Evolutionary conservation across 1,139 yeast species (phyloP).

Genomic region (Geotrichum europaeum): DNA sequence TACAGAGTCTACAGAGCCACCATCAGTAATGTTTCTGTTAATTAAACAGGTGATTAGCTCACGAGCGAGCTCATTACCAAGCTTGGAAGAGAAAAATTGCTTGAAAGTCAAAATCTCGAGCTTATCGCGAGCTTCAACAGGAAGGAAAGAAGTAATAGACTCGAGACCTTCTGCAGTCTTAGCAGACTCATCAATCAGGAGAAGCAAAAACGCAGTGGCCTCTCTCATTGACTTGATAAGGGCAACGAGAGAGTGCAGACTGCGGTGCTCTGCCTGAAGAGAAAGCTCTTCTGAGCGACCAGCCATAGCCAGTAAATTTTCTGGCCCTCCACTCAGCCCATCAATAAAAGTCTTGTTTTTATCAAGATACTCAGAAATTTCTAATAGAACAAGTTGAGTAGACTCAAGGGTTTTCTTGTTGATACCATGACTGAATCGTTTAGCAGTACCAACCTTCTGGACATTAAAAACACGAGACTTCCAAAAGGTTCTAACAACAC

Average conservation of each 20-base stretch:
- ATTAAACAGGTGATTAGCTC: constrained; percentile 85
- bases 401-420: constrained; percentile 26
- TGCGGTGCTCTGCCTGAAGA: constrained; percentile 86
- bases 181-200: constrained; percentile 69
- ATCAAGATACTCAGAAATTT: constrained; percentile 36
- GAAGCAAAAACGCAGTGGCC: constrained; percentile 79
- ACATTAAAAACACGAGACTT: constrained; percentile 57
- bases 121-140: constrained; percentile 60
- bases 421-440: constrained; percentile 4
- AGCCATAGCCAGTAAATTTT: constrained; percentile 23
- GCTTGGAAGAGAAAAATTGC: constrained; percentile 64
- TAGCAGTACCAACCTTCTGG: constrained; percentile 31
- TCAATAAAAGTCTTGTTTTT: constrained; percentile 38
- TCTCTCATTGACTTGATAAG: constrained; percentile 78
- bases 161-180: constrained; percentile 40
- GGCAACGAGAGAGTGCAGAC: constrained; percentile 70
- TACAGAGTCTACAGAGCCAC: constrained; percentile 88
- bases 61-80: constrained; percentile 64
- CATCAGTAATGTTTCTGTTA: constrained; percentile 79
- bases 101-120: constrained; percentile 62
- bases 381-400: constrained; percentile 32
- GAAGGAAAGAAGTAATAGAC: constrained; percentile 65
- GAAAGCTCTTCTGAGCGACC: constrained; percentile 50
- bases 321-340: constrained; percentile 38
- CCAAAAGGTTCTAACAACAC: constrained; percentile 80